These are phyloP conservation scores for Iris macrosiphon DNA, from an alignment of 106 monocot genomes.

Conservation along the genomic window DNA sequence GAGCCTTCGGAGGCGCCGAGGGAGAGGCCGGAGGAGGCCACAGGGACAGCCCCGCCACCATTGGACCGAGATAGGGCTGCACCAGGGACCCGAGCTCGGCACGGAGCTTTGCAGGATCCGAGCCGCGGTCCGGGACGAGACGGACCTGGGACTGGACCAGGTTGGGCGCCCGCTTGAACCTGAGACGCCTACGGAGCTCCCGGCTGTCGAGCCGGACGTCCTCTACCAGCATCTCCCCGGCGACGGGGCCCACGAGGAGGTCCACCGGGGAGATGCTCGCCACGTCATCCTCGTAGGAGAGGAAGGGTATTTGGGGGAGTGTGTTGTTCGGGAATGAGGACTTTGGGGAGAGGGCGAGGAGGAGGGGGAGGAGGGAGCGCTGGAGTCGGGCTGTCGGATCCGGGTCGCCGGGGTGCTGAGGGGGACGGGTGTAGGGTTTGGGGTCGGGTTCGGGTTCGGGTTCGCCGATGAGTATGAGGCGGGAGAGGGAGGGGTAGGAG, in stretches of 20 bases:
- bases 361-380: conserved; percentile 32
- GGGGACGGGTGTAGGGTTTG: conserved; percentile 6
- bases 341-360: conserved; percentile 58
- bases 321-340: conserved; percentile 15
- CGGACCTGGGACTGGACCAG: conserved; percentile 76
- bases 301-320: conserved; percentile 50
- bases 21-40: conserved; percentile 6
- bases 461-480: conserved; percentile 59
- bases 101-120: neutral
- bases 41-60: conserved; percentile 58
- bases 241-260: conserved; percentile 30
- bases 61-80: conserved; percentile 77
- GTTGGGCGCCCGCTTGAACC: conserved; percentile 83
- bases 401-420: neutral
- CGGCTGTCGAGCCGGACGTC: conserved; percentile 52
- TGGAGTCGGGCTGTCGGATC: conserved; percentile 6
- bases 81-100: conserved; percentile 31
- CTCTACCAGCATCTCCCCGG: conserved; percentile 76
- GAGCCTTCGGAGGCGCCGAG: conserved; percentile 28
- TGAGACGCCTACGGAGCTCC: conserved; percentile 52
- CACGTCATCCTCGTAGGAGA: conserved; percentile 67
- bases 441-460: conserved; percentile 13
- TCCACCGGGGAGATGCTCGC: conserved; percentile 33
- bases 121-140: conserved; percentile 16
- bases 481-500: conserved; percentile 18